Evolutionary conservation across 306 rosid genomes (phyloP).

Genomic region (Quercus suber): DNA sequence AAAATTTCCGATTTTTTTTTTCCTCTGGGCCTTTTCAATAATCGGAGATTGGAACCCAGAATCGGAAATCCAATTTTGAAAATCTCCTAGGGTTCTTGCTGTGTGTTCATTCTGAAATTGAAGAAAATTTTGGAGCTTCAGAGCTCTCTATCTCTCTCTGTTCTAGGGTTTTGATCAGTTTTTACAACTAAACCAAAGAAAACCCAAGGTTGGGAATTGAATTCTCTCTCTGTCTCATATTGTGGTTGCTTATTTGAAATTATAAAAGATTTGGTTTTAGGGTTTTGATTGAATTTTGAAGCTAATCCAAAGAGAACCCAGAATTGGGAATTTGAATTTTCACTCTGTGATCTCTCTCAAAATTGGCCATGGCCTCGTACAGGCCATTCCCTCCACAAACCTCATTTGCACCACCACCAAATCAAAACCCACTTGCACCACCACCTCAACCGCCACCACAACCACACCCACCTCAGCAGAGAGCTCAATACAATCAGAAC

Average conservation of each 20-base stretch:
- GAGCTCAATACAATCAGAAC: slow-evolving; percentile 59
- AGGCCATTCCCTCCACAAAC: slow-evolving; percentile 93
- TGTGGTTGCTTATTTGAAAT: no score
- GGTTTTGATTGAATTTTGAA: background rate
- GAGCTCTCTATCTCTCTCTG: background rate
- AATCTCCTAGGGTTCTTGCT: background rate
- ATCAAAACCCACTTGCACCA: slow-evolving; percentile 60
- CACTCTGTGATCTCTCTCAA: background rate
- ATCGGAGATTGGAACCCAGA: background rate
- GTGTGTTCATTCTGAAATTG: background rate
- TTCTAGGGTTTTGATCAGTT: background rate
- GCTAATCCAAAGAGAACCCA: background rate
- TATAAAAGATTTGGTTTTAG: background rate
- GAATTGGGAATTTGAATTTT: slow-evolving; percentile 13
- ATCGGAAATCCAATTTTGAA: no score
- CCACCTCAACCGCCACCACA: slow-evolving; percentile 25
- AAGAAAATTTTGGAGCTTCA: background rate
- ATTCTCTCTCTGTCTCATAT: background rate
- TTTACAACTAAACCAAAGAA: background rate
- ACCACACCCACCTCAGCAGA: slow-evolving; percentile 37
- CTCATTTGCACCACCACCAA: slow-evolving; percentile 44
- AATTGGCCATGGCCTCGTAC: slow-evolving; percentile 75
- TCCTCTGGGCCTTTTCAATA: background rate
- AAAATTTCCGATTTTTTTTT: no score
- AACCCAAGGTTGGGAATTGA: slow-evolving; percentile 6